Conservation (phyloP, 2,329 filamentous ascomycete genomes). For the Biscogniauxia sp. region DNA sequence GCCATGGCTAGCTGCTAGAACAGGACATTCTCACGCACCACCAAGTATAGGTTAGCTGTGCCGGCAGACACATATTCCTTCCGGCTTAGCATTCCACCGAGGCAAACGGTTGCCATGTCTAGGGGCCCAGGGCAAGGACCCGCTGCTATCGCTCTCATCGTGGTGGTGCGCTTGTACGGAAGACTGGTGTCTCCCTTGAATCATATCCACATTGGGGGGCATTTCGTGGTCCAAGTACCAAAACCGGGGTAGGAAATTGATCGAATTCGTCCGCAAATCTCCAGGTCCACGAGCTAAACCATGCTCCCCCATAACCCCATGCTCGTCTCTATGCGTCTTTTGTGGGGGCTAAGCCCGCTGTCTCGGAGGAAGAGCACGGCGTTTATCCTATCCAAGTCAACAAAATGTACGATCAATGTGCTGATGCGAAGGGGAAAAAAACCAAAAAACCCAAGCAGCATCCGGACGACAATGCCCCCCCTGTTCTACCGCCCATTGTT, state of each 20-base stretch:
- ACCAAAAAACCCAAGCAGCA: no score
- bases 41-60: no score
- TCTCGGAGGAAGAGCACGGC: neutral
- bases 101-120: neutral
- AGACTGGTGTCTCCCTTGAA: neutral
- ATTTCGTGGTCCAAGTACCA: neutral
- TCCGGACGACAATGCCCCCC: no score
- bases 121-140: neutral
- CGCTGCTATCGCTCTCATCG: neutral
- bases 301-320: neutral
- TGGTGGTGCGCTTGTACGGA: neutral
- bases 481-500: neutral
- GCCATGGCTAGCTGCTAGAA: neutral
- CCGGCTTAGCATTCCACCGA: neutral
- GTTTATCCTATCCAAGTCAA: neutral
- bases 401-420: neutral
- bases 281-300: neutral
- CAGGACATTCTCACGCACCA: neutral
- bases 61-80: neutral
- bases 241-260: neutral
- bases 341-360: neutral
- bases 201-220: no score
- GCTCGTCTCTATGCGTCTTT: neutral
- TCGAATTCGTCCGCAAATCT: neutral
- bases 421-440: neutral